Conservation (phyloP, 2,329 filamentous ascomycete species). For the Dendrostoma leiphaemia region DNA sequence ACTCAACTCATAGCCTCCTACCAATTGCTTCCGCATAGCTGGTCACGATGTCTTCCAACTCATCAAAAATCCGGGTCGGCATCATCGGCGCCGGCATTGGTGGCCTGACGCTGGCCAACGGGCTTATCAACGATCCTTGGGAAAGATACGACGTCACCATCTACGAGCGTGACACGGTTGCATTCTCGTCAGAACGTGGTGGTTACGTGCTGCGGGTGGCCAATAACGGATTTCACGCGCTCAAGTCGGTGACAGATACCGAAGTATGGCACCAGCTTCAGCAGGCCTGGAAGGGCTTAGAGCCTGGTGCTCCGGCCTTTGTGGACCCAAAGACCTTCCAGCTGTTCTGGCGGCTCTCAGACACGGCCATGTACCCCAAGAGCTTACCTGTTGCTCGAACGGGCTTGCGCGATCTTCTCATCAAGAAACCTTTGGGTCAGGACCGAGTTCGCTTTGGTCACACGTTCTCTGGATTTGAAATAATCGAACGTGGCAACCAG, state of each 20-base stretch:
- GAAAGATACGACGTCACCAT: neutral
- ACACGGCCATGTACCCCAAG: neutral
- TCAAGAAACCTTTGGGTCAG: neutral
- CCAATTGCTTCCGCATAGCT: too few species aligned
- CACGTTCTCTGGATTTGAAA: neutral
- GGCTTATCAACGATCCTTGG: neutral
- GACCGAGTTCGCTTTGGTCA: neutral
- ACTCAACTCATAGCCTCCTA: too few species aligned
- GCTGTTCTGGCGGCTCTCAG: neutral
- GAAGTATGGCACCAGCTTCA: neutral
- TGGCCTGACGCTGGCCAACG: neutral
- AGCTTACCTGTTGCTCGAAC: neutral
- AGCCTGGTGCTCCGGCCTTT: neutral
- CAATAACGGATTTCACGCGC: neutral
- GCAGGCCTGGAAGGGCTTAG: neutral
- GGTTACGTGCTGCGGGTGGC: neutral
- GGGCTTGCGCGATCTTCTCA: neutral
- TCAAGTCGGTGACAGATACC: neutral
- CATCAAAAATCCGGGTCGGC: neutral
- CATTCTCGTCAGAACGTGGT: neutral
- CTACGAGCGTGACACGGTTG: neutral
- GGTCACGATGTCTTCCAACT: slow-evolving; percentile 27
- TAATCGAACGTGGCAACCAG: neutral
- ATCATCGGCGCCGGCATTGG: neutral
- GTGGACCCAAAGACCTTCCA: neutral